These are phyloP conservation scores for Coniosporium tulheliwenetii DNA, from an alignment of 2,329 filamentous ascomycete genomes.

Conservation along the genomic window DNA sequence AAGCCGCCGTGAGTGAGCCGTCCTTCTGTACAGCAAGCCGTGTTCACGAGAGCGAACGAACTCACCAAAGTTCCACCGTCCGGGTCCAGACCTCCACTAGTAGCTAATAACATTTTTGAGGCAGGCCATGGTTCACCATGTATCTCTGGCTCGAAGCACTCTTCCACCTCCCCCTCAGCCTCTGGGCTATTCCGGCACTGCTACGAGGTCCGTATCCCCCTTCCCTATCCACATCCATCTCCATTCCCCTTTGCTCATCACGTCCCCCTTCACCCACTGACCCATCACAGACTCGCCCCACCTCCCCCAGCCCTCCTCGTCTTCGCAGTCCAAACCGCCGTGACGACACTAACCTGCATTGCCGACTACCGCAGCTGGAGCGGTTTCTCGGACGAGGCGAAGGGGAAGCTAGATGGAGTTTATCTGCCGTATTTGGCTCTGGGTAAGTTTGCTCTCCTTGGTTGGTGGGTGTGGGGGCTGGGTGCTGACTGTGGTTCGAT, in stretches of 20 bases:
- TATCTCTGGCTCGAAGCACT: conserved; percentile 44
- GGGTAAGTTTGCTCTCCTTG: conserved; percentile 24
- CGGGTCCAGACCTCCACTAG: no score
- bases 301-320: conserved; percentile 44
- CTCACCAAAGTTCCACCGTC: no score
- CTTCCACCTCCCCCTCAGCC: conserved; percentile 44
- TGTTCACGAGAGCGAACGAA: no score
- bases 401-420: conserved; percentile 32
- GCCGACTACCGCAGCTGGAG: conserved; percentile 44
- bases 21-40: no score
- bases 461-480: no score
- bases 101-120: no score
- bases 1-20: conserved; percentile 26
- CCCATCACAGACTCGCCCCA: conserved; percentile 36
- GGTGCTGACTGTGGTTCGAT: no score
- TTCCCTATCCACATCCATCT: neutral
- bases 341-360: conserved; percentile 49
- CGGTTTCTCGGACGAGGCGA: conserved; percentile 27
- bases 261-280: neutral
- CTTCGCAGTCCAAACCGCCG: conserved; percentile 41
- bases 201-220: conserved; percentile 25
- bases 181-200: conserved; percentile 44
- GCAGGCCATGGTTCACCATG: conserved; percentile 37
- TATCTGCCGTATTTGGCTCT: conserved; percentile 42
- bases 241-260: neutral